phyloP scores from a whole-genome alignment of 2,329 filamentous ascomycete species.

The Fusarium sp. region DNA sequence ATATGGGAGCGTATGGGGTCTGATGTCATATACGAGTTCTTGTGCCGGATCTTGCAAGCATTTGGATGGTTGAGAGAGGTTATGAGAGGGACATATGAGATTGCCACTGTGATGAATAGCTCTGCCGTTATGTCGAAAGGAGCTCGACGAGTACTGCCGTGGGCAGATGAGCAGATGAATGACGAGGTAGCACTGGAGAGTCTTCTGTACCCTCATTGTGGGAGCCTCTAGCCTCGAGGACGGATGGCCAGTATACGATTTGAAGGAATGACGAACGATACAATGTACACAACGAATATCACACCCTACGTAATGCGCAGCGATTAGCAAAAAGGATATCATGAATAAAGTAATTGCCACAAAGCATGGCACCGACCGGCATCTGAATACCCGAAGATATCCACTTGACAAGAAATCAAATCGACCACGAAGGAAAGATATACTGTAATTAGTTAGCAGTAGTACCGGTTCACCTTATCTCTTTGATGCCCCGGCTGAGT shows the following conservation, averaged over 20 bases:
- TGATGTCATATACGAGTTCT: slow-evolving; percentile 22
- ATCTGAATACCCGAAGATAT: neutral
- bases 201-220: slow-evolving; percentile 20
- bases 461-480: neutral
- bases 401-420: neutral
- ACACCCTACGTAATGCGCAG: neutral
- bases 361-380: neutral
- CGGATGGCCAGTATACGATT: neutral
- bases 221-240: neutral
- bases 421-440: neutral
- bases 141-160: slow-evolving; percentile 16
- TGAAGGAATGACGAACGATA: slow-evolving; percentile 8
- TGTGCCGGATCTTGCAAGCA: slow-evolving; percentile 13
- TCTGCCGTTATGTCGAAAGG: slow-evolving; percentile 11
- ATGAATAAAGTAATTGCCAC: neutral
- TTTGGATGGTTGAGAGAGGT: neutral
- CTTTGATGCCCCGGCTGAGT: neutral
- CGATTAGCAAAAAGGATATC: neutral
- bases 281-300: neutral
- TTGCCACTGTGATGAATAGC: neutral
- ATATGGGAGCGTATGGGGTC: slow-evolving; percentile 35
- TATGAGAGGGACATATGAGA: neutral
- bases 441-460: slow-evolving; percentile 2
- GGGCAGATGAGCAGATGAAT: slow-evolving; percentile 20
- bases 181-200: slow-evolving; percentile 25